Evolutionary conservation across 2,329 filamentous ascomycete species (phyloP).

Genomic region (Davidsoniella australis): DNA sequence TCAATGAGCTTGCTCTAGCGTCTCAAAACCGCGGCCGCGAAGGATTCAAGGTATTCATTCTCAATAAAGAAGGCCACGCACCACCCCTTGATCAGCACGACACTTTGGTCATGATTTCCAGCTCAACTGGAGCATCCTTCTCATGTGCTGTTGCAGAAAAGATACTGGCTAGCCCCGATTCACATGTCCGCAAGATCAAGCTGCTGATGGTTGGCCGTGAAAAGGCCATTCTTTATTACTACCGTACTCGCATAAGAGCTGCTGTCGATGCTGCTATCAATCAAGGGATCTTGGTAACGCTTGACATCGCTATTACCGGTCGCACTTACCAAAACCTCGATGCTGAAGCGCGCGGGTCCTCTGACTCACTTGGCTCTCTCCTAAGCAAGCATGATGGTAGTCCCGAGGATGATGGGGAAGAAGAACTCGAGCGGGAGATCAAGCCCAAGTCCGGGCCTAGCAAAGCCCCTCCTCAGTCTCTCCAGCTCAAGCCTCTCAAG

Average conservation of each 20-base stretch:
- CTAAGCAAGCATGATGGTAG: constrained; percentile 1
- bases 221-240: constrained; percentile 28
- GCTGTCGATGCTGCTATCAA: constrained; percentile 27
- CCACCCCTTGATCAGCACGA: constrained; percentile 41
- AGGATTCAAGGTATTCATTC: constrained; percentile 29
- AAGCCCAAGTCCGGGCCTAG: constrained; percentile 1
- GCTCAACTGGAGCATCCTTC: constrained; percentile 45
- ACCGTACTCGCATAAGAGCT: constrained; percentile 26
- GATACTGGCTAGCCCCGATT: constrained; percentile 25
- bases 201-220: constrained; percentile 40
- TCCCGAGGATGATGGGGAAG: constrained; percentile 1
- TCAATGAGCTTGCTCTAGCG: constrained; percentile 30
- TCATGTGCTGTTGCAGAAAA: constrained; percentile 39
- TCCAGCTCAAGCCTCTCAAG: constrained; percentile 7
- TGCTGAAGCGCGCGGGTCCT: not conserved
- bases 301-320: constrained; percentile 9
- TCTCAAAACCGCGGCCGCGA: constrained; percentile 18
- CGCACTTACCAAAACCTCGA: constrained; percentile 8
- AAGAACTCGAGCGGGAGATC: constrained; percentile 2
- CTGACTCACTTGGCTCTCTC: constrained; percentile 8
- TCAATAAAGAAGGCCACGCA: constrained; percentile 38
- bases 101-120: constrained; percentile 41
- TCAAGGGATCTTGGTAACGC: constrained; percentile 12
- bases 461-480: constrained; percentile 6
- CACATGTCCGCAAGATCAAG: constrained; percentile 17